Conservation (phyloP, 176 grass and related monocot genomes). For the Coix lacrymajobi region DNA sequence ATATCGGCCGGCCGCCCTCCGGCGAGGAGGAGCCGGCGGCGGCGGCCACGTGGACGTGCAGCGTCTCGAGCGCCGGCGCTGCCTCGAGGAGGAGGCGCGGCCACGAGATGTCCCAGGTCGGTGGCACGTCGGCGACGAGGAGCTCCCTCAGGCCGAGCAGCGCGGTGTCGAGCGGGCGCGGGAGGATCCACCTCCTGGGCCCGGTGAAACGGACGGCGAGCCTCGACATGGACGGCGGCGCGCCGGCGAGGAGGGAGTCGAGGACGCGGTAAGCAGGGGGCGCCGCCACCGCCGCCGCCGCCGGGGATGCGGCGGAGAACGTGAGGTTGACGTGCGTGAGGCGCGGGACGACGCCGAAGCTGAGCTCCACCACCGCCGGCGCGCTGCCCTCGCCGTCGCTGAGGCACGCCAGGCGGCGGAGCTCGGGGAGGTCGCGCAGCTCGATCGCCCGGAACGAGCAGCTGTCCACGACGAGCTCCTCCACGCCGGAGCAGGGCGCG, state of each 20-base stretch:
- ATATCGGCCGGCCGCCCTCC: not conserved
- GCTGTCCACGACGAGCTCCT: conserved; percentile 14
- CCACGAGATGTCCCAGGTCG: conserved; percentile 9
- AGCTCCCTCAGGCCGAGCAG: not conserved
- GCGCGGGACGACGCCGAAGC: not conserved
- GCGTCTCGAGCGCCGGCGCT: not conserved
- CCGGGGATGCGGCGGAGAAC: not conserved
- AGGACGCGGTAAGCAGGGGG: not conserved
- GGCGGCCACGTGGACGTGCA: conserved; percentile 20
- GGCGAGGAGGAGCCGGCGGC: too few species aligned
- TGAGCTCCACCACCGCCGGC: not conserved
- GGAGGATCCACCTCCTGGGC: not conserved
- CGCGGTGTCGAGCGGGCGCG: not conserved
- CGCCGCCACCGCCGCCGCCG: too few species aligned
- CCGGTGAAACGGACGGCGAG: not conserved
- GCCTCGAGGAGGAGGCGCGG: not conserved
- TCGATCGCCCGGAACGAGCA: conserved; percentile 4
- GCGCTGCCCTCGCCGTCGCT: accelerated
- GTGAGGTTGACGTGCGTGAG: conserved; percentile 12
- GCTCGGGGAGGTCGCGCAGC: not conserved
- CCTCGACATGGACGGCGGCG: not conserved
- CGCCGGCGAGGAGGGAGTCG: not conserved
- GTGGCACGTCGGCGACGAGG: not conserved
- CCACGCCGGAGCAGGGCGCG: not conserved
- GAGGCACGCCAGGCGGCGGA: conserved; percentile 1